These are phyloP conservation scores for Fusarium domesticum DNA, from an alignment of 2,329 filamentous ascomycete genomes.

Conservation along the genomic window DNA sequence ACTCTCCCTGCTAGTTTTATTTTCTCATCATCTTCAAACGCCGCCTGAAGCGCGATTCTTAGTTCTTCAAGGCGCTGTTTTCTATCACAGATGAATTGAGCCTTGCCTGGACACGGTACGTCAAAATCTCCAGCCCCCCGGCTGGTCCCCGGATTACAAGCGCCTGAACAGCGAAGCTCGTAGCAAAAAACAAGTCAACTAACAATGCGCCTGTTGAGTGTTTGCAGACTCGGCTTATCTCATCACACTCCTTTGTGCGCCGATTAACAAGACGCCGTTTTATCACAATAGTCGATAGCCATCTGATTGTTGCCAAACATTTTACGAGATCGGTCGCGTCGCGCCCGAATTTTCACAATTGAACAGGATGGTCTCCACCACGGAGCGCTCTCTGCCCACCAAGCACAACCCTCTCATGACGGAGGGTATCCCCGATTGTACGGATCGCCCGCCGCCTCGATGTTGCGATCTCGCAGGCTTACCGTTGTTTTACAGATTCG, in stretches of 20 bases:
- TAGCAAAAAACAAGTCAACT: slow-evolving; percentile 15
- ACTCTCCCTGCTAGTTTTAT: slow-evolving; percentile 7
- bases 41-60: slow-evolving; percentile 15
- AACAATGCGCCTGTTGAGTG: slow-evolving; percentile 11
- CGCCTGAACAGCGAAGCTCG: slow-evolving; percentile 7
- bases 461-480: slow-evolving; percentile 22
- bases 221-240: slow-evolving; percentile 9
- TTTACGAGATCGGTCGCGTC: slow-evolving; percentile 18
- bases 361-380: slow-evolving; percentile 38
- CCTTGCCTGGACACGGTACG: slow-evolving; percentile 28
- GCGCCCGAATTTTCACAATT: slow-evolving; percentile 22
- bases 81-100: slow-evolving; percentile 21
- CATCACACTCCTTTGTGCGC: slow-evolving; percentile 16
- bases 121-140: slow-evolving; percentile 12
- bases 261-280: slow-evolving; percentile 1
- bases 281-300: slow-evolving; percentile 12
- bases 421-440: slow-evolving; percentile 63
- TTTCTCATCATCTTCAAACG: slow-evolving; percentile 5
- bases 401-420: slow-evolving; percentile 65
- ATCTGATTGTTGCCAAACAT: slow-evolving; percentile 15
- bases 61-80: slow-evolving; percentile 8
- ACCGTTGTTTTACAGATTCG: slow-evolving; percentile 50
- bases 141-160: slow-evolving; percentile 15
- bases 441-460: slow-evolving; percentile 7
- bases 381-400: slow-evolving; percentile 51